A percentile compares a stretch with the other conserved stretches of the same genome.
These are phyloP conservation scores for Coleophoma crateriformis DNA, from an alignment of 2,329 filamentous ascomycete genomes.

Conservation along the genomic window DNA sequence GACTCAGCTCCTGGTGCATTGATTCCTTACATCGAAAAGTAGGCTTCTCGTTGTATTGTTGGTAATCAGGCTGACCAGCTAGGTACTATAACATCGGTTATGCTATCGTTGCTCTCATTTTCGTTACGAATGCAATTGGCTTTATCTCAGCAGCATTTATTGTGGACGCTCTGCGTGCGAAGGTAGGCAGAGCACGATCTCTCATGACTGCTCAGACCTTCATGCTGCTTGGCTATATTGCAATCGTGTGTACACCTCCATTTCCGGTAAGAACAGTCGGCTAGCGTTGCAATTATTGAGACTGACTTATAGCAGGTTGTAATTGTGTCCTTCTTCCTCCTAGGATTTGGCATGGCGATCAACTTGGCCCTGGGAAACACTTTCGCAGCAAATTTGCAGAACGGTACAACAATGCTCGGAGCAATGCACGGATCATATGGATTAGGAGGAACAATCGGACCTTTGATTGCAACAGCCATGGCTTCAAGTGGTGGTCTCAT, in stretches of 20 bases:
- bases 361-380: conserved; percentile 54
- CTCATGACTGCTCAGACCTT: conserved; percentile 53
- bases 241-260: conserved; percentile 62
- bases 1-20: conserved; percentile 73
- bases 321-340: conserved; percentile 62
- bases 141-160: conserved; percentile 70
- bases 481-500: conserved; percentile 49
- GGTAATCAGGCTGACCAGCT: conserved; percentile 4
- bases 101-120: conserved; percentile 74
- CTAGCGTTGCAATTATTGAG: too few relatives aligned
- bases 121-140: conserved; percentile 70
- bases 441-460: conserved; percentile 57
- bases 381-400: conserved; percentile 49
- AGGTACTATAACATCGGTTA: conserved; percentile 71
- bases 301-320: conserved; percentile 28
- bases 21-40: conserved; percentile 74
- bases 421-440: conserved; percentile 64
- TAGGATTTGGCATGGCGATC: conserved; percentile 53
- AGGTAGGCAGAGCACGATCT: conserved; percentile 59
- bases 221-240: conserved; percentile 56
- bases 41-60: conserved; percentile 11
- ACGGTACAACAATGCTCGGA: conserved; percentile 51
- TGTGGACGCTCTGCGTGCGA: conserved; percentile 55
- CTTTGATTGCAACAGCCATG: conserved; percentile 70
- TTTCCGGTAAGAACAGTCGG: conserved; percentile 43